phyloP scores from a whole-genome alignment of 495 filamentous ascomycete species.

The Endocarpon pusillum region DNA sequence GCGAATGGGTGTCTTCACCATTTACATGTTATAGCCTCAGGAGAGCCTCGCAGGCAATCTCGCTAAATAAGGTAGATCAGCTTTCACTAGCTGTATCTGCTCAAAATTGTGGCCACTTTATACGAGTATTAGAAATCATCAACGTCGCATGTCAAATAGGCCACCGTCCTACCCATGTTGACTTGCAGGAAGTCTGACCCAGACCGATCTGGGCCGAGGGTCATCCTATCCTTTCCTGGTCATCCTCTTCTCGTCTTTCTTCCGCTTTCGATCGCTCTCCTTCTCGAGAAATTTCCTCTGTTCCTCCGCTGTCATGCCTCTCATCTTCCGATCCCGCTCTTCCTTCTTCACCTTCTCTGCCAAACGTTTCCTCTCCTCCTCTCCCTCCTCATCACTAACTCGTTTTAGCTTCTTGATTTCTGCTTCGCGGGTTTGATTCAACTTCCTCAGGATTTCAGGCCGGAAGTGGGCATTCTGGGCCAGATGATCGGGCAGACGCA shows the following conservation, averaged over 20 bases:
- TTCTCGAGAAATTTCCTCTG: conserved; percentile 91
- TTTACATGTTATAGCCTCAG: no score
- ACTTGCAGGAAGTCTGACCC: no score
- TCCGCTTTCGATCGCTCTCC: conserved; percentile 69
- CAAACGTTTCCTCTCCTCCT: conserved; percentile 65
- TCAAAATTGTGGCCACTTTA: no score
- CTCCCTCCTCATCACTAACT: conserved; percentile 77
- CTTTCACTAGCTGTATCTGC: no score
- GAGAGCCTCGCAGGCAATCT: no score
- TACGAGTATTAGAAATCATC: no score
- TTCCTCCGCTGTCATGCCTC: conserved; percentile 73
- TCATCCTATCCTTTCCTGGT: conserved; percentile 26
- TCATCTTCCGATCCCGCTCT: conserved; percentile 72
- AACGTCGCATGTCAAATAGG: no score
- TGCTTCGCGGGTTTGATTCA: conserved; percentile 65
- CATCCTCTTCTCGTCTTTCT: conserved; percentile 54
- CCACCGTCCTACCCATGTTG: no score
- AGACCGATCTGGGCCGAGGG: no score
- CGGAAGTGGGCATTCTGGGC: conserved; percentile 68
- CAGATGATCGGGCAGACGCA: conserved; percentile 69
- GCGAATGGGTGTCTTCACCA: no score
- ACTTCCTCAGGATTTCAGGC: conserved; percentile 70
- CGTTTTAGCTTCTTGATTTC: conserved; percentile 64
- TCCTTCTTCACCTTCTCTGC: conserved; percentile 80
- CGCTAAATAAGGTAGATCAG: no score